Conservation (phyloP, 306 rosid genomes). For the Lotus japonicus region DNA sequence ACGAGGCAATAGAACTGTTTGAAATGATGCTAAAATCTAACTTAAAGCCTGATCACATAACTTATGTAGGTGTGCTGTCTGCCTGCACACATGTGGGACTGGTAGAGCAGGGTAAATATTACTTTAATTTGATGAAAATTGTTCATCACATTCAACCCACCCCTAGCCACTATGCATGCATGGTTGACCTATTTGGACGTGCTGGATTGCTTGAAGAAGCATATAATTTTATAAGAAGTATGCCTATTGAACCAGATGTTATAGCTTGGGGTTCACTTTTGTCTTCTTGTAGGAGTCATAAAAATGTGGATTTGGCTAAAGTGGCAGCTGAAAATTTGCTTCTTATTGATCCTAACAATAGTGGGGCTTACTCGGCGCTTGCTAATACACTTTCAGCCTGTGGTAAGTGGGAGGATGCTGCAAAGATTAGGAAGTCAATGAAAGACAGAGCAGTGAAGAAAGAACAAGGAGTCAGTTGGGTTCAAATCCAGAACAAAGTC, state of each 20-base stretch:
- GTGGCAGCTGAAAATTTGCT: conserved; percentile 79
- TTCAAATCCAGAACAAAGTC: conserved; percentile 60
- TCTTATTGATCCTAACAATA: conserved; percentile 68
- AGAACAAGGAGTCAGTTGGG: conserved; percentile 82
- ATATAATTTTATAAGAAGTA: conserved; percentile 41
- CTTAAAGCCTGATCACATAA: conserved; percentile 71
- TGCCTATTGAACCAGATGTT: conserved; percentile 77
- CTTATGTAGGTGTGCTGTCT: conserved; percentile 80
- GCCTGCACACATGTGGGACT: conserved; percentile 81
- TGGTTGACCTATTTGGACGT: conserved; percentile 75
- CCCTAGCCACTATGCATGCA: conserved; percentile 72
- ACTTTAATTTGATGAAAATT: conserved; percentile 62
- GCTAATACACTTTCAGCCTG: conserved; percentile 80
- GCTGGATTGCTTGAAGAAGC: conserved; percentile 90
- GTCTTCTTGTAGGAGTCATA: conserved; percentile 69
- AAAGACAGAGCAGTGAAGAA: conserved; percentile 80
- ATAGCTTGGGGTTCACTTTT: conserved; percentile 84
- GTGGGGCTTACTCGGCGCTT: conserved; percentile 78
- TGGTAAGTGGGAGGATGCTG: conserved; percentile 82
- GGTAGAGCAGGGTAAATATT: conserved; percentile 62
- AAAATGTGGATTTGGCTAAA: conserved; percentile 63
- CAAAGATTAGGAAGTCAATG: conserved; percentile 74
- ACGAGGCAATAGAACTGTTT: conserved; percentile 72
- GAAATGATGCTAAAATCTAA: conserved; percentile 63
- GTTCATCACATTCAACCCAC: conserved; percentile 72